A percentile compares a stretch with the other conserved stretches of the same genome.
Evolutionary conservation across 257 asterid genomes (phyloP).

Genomic region (Petunia axillaris): DNA sequence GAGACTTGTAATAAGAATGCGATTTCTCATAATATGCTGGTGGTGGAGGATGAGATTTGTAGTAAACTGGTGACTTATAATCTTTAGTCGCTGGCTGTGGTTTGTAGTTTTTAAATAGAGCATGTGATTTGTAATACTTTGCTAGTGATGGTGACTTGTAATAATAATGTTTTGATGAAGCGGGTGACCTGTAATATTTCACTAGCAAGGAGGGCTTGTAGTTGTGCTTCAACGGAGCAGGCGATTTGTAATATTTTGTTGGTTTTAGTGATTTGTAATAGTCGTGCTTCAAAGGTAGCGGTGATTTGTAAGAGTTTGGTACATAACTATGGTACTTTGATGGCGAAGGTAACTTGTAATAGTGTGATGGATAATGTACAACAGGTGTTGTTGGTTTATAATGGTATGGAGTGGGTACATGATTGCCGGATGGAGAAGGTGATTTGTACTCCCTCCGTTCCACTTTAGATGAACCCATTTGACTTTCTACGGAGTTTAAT

Average conservation of each 20-base stretch:
- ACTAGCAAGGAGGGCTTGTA: too few species aligned
- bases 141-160: background rate
- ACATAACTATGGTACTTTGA: background rate
- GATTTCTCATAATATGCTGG: too few species aligned
- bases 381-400: background rate
- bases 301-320: background rate
- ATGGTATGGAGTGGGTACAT: background rate
- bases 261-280: background rate
- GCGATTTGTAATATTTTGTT: background rate
- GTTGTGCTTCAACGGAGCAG: background rate
- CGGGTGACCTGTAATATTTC: background rate
- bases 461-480: too few species aligned
- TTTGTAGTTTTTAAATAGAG: too few species aligned
- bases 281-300: background rate
- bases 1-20: too few species aligned
- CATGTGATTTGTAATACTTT: too few species aligned
- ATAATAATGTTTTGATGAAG: background rate
- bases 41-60: background rate
- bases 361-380: background rate
- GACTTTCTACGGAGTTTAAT: too few species aligned
- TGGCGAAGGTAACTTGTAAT: background rate
- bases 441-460: too few species aligned
- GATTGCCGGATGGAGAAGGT: background rate
- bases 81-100: background rate
- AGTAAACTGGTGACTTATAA: background rate